Percentiles rank a stretch among this genome's conserved stretches.
phyloP scores from a whole-genome alignment of 2,329 filamentous ascomycete genomes.

The Teratosphaeria nubilosa region DNA sequence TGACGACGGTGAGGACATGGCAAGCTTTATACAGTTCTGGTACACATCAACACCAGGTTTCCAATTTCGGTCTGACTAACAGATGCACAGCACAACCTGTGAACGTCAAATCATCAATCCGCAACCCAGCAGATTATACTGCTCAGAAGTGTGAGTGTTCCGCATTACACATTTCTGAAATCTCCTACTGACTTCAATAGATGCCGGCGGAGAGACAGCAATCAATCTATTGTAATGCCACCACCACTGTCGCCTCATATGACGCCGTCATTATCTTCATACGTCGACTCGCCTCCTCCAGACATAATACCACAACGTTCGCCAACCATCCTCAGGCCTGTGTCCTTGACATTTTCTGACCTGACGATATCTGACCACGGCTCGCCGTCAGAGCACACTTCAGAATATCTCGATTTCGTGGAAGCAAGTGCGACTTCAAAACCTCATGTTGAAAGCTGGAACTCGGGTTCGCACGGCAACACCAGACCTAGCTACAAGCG shows the following conservation, averaged over 20 bases:
- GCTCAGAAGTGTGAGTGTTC: constrained; percentile 49
- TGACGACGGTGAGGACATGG: constrained; percentile 33
- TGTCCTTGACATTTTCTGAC: constrained; percentile 32
- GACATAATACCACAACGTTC: constrained; percentile 40
- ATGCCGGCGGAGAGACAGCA: constrained; percentile 36
- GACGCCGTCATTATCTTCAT: constrained; percentile 11
- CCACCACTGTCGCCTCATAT: constrained; percentile 18
- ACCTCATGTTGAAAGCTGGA: neutral
- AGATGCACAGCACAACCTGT: constrained; percentile 46
- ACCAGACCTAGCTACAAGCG: constrained; percentile 2
- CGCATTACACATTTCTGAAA: neutral
- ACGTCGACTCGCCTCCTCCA: constrained; percentile 13
- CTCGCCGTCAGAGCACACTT: constrained; percentile 4
- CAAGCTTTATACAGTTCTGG: constrained; percentile 46
- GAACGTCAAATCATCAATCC: constrained; percentile 56
- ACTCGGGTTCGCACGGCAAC: neutral
- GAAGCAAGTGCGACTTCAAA: neutral
- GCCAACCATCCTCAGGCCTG: constrained; percentile 31
- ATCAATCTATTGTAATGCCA: constrained; percentile 7
- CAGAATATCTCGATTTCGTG: neutral
- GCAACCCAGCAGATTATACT: constrained; percentile 51
- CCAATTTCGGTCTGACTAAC: neutral
- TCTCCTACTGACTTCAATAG: constrained; percentile 17
- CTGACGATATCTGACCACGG: constrained; percentile 21
- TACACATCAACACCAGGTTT: constrained; percentile 17